These are phyloP conservation scores for Ophiostoma sp. DNA, from an alignment of 2,329 filamentous ascomycete species.

Conservation along the genomic window DNA sequence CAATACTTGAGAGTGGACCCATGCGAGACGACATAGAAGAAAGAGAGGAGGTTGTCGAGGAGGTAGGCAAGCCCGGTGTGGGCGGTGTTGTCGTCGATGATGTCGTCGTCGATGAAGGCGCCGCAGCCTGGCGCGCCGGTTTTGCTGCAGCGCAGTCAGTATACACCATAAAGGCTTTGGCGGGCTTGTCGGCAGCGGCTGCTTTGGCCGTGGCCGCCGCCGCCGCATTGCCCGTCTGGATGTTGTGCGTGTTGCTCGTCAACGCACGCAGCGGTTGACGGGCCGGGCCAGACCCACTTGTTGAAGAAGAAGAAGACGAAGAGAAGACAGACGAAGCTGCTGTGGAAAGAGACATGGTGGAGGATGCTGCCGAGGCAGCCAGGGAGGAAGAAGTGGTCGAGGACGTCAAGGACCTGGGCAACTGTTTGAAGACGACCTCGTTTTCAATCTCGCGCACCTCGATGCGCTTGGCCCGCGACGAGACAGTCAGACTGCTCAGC, in stretches of 20 bases:
- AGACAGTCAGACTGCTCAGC: constrained; percentile 89
- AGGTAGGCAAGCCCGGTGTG: constrained; percentile 31
- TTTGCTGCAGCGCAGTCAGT: constrained; percentile 59
- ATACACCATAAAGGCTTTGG: constrained; percentile 85
- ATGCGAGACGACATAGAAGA: constrained; percentile 28
- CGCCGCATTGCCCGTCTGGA: constrained; percentile 59
- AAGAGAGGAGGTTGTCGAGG: constrained; percentile 36
- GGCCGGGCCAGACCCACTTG: constrained; percentile 44
- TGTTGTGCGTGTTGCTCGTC: constrained; percentile 68
- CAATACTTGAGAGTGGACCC: constrained; percentile 37
- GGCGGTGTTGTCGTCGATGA: not conserved
- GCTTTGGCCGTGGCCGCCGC: constrained; percentile 40
- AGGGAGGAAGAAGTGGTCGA: not conserved
- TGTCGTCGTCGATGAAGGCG: not conserved
- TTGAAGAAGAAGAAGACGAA: constrained; percentile 1
- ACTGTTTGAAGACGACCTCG: constrained; percentile 82
- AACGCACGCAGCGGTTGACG: constrained; percentile 80
- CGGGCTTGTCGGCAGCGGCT: constrained; percentile 60
- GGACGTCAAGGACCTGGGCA: constrained; percentile 48
- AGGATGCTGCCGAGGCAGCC: not conserved
- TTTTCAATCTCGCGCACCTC: constrained; percentile 96
- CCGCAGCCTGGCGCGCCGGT: constrained; percentile 1
- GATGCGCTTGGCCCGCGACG: constrained; percentile 92
- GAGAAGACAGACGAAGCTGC: not conserved
- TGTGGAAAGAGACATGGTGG: constrained; percentile 17